Evolutionary conservation across 2,329 filamentous ascomycete genomes (phyloP), one percentile per base, ranked within the genome.

Genomic region (Aspergillus jensenii): DNA sequence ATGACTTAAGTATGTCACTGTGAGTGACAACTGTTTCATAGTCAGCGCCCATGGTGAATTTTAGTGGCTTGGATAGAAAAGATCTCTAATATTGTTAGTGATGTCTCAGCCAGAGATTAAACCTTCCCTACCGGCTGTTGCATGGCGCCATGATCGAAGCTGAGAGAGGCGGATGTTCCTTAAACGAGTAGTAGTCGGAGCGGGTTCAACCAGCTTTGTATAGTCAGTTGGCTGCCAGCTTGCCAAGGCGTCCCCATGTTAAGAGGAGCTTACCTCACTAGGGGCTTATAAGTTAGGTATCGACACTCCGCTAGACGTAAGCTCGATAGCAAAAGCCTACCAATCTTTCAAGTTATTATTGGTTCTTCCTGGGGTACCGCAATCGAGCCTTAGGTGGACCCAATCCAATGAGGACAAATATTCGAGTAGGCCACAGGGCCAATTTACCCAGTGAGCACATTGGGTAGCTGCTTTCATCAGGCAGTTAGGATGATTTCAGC

Each of bases 41-140:
- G 35, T 21, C 33, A 50, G 33, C 19, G 35, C 47, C 47, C 47
- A 50, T 19, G 47, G 35, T 40, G 17, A 50, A 50, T 50, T 50
- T 50, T 35, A 50, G 47, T 19, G 25, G 47, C 47, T 50, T 50
- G 47, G 47, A 50, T 11, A 50, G 47, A 35, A 50, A 50, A 27
- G 47, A 35, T 50, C 47, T 50, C 12, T 40, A 37, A 19, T 50
- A 39, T 50, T 39, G 47, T 50, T 50, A 50, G 35, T 50, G 17
- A 19, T 40, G 19, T 50, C 33, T 50, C 19, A 40, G 17, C 35
- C 40, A 17, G 14, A 19, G 12, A 39, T 50, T 50, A 23, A 50
- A 2, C 19, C 17, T 21, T 19, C 33, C 47, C 47, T 39, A 50
- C 47, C 33, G 33, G 17, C 19, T 50, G 47, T 50, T 50, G 47